Conservation (phyloP, 768 basidiomycete species). For the Agaricus blazei region DNA sequence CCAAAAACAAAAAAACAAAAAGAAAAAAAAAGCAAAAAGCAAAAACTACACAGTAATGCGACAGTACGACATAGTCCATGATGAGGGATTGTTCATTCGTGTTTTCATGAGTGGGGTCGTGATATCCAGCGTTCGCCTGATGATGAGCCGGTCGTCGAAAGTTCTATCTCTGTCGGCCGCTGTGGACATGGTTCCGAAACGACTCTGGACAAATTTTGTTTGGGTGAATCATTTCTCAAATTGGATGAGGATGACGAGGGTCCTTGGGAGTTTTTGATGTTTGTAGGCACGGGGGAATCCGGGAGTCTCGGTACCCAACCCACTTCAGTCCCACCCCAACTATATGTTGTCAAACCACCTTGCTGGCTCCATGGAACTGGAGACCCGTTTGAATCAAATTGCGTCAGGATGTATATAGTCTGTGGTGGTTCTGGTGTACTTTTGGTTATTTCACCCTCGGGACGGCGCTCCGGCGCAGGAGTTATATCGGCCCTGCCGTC, state of each 20-base stretch:
- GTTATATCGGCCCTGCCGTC: background rate
- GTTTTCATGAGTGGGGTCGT: too few species aligned
- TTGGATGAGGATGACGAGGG: background rate
- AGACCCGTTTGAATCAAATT: background rate
- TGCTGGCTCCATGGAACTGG: background rate
- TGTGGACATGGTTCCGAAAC: background rate
- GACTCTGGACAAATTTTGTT: background rate
- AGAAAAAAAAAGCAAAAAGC: too few species aligned
- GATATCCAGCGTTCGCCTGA: too few species aligned
- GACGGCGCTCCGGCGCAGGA: background rate
- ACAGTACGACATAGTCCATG: too few species aligned
- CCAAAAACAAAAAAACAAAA: too few species aligned
- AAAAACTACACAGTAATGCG: too few species aligned
- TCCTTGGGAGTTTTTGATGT: background rate
- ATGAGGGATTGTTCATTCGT: too few species aligned
- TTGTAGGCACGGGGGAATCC: background rate
- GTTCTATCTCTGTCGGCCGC: background rate
- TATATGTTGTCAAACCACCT: background rate
- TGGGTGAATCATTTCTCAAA: background rate
- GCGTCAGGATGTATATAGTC: background rate
- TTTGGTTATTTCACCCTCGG: conserved; percentile 1
- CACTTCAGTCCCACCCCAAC: background rate
- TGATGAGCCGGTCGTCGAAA: too few species aligned
- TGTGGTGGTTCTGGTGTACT: background rate
- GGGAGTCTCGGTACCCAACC: background rate